Evolutionary conservation across 202 grass and related monocot species (phyloP).

Genomic region (Hordeum pubiflorum): DNA sequence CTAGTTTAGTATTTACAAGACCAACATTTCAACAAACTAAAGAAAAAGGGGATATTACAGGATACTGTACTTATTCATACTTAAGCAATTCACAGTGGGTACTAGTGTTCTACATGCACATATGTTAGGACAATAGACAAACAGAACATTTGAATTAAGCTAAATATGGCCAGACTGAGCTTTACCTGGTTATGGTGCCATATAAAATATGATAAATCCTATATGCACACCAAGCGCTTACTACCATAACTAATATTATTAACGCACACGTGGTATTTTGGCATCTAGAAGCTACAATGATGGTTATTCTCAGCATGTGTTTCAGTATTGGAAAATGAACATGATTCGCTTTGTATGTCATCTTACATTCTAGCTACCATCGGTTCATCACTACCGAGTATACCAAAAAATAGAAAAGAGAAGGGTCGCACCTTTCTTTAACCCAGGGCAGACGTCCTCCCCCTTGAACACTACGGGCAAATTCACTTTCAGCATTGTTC

Average conservation of each 20-base stretch:
- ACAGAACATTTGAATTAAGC: background rate
- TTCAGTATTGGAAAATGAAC: background rate
- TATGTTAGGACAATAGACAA: background rate
- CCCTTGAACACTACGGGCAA: conserved; percentile 79
- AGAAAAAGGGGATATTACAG: background rate
- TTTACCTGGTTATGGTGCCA: background rate
- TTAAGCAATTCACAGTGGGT: background rate
- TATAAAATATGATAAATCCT: background rate
- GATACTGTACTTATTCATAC: background rate
- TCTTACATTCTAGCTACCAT: background rate
- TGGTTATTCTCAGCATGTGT: background rate
- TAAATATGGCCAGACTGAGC: background rate
- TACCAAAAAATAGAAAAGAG: background rate
- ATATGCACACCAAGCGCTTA: background rate
- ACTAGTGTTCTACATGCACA: background rate
- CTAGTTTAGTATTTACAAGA: background rate
- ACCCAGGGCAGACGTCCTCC: conserved; percentile 60
- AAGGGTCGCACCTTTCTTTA: conserved; percentile 68
- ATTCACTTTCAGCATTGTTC: conserved; percentile 62
- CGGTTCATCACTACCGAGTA: background rate
- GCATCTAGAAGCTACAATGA: background rate
- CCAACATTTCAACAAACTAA: background rate
- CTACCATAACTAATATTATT: background rate
- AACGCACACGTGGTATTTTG: background rate
- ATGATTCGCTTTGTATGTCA: background rate